phyloP scores from a whole-genome alignment of 2,329 filamentous ascomycete genomes.

The Pseudogymnoascus sp. region DNA sequence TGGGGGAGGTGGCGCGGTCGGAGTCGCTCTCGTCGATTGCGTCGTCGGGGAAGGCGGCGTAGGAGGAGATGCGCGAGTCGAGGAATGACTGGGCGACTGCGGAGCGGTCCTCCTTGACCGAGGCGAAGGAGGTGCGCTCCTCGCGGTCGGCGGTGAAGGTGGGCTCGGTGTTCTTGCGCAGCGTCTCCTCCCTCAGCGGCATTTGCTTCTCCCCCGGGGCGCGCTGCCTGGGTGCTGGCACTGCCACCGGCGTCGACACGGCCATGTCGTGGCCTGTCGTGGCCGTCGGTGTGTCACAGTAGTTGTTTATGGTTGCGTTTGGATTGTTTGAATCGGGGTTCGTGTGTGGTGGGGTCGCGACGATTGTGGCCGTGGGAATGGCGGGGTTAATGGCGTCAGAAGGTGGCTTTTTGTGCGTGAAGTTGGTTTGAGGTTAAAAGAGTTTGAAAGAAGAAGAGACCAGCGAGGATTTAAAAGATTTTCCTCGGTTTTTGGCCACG shows the following conservation, averaged over 20 bases:
- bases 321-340: background rate
- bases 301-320: background rate
- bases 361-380: background rate
- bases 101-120: conserved; percentile 23
- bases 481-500: background rate
- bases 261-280: background rate
- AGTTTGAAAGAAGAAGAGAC: background rate
- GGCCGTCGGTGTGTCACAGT: background rate
- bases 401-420: background rate
- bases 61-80: conserved; percentile 53
- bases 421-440: background rate
- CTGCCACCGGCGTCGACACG: background rate
- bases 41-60: conserved; percentile 41
- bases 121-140: conserved; percentile 26
- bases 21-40: conserved; percentile 38
- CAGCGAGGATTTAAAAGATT: background rate
- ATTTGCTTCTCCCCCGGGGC: background rate
- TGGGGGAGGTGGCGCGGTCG: background rate
- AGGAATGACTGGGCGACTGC: conserved; percentile 52
- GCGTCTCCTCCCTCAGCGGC: background rate
- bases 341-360: background rate
- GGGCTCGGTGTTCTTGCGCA: background rate
- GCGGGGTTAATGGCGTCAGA: background rate
- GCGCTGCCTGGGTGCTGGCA: background rate
- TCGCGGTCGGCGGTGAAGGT: conserved; percentile 18